A percentile compares a stretch with the other conserved stretches of the same genome.
Evolutionary conservation across 2,329 filamentous ascomycete genomes (phyloP).

Genomic region (Hypomyces perniciosus): DNA sequence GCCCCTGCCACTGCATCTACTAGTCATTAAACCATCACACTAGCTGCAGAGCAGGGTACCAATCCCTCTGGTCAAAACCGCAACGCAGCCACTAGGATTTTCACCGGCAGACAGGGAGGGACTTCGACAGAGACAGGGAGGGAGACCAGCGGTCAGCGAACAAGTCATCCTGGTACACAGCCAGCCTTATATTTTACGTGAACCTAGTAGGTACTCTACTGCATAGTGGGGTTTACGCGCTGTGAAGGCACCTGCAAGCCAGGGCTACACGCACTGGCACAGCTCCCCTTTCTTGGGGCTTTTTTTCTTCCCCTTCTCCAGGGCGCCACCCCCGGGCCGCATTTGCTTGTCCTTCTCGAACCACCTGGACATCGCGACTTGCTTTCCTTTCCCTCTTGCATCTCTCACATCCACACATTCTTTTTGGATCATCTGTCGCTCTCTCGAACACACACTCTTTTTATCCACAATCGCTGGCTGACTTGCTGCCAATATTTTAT

Average conservation of each 20-base stretch:
- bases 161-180: background rate
- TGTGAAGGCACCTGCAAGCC: no score
- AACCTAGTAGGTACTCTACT: no score
- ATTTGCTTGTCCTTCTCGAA: background rate
- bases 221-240: no score
- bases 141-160: background rate
- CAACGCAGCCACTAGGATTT: background rate
- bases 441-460: conserved; percentile 8
- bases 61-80: background rate
- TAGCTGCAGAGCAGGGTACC: background rate
- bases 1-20: background rate
- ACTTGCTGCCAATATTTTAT: no score
- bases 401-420: conserved; percentile 5
- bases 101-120: background rate
- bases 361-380: background rate
- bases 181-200: background rate
- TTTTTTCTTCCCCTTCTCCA: conserved; percentile 8
- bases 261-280: no score
- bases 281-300: no score
- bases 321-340: conserved; percentile 10
- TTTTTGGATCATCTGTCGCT: conserved; percentile 7
- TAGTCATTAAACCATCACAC: background rate
- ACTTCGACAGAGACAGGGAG: background rate
- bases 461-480: background rate
- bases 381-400: background rate